phyloP scores from a whole-genome alignment of 768 basidiomycete species.

The Lentinula sp. region DNA sequence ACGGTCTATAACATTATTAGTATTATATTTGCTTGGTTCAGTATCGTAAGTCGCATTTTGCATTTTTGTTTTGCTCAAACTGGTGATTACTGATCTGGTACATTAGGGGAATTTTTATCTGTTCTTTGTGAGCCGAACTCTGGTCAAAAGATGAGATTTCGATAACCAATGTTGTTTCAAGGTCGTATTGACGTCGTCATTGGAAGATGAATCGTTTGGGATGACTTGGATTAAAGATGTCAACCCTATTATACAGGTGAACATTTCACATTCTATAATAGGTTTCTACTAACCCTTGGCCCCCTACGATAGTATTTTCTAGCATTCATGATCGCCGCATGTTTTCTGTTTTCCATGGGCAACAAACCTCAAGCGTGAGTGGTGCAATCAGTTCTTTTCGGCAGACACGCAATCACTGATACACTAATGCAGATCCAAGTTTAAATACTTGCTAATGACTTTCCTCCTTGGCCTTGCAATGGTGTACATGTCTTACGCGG shows the following conservation, averaged over 20 bases:
- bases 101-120: conserved; percentile 88
- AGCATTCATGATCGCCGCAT: conserved; percentile 79
- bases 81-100: neutral
- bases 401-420: conserved; percentile 8
- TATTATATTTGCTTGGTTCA: conserved; percentile 91
- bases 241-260: conserved; percentile 72
- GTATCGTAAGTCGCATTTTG: conserved; percentile 50
- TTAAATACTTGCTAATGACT: conserved; percentile 82
- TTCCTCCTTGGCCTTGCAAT: conserved; percentile 73
- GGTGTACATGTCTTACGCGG: conserved; percentile 78
- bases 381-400: neutral
- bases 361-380: conserved; percentile 83
- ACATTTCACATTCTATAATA: neutral
- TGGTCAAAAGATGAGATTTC: neutral
- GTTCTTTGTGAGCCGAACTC: conserved; percentile 67
- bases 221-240: conserved; percentile 62
- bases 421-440: conserved; percentile 46
- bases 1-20: conserved; percentile 85
- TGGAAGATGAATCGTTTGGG: conserved; percentile 69
- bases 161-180: conserved; percentile 16
- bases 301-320: conserved; percentile 57
- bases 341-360: conserved; percentile 94
- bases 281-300: neutral
- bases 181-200: conserved; percentile 83
- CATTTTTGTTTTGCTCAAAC: neutral